Evolutionary conservation across 441 rosid species (phyloP).

Genomic region (Euphorbia schlechtendalii): DNA sequence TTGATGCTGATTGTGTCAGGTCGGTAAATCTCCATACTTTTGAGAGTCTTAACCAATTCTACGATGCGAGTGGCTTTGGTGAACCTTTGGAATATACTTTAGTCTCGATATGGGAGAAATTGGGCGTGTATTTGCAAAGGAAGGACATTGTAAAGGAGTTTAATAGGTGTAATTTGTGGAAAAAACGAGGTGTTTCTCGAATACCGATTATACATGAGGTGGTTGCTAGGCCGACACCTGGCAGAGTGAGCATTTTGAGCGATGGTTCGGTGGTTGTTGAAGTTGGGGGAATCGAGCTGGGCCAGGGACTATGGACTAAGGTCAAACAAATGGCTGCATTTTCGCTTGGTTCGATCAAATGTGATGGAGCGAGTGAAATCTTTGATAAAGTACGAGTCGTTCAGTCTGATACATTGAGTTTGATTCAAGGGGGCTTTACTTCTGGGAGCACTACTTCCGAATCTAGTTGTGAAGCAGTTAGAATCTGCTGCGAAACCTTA

Average conservation of each 20-base stretch:
- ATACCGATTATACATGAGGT: conserved; percentile 58
- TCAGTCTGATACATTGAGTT: conserved; percentile 70
- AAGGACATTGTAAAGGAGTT: conserved; percentile 43
- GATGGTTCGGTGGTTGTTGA: conserved; percentile 85
- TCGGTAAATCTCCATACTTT: conserved; percentile 61
- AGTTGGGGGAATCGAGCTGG: conserved; percentile 87
- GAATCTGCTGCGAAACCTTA: conserved; percentile 60
- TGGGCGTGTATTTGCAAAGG: conserved; percentile 39
- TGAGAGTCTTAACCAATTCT: conserved; percentile 51
- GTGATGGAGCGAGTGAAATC: conserved; percentile 41
- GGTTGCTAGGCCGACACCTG: conserved; percentile 45
- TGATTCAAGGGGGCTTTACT: conserved; percentile 79
- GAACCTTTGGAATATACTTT: conserved; percentile 64
- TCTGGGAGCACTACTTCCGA: conserved; percentile 92
- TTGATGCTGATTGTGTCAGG: conserved; percentile 63
- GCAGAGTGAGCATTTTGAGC: conserved; percentile 69
- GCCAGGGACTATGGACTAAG: conserved; percentile 97
- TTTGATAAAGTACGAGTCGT: conserved; percentile 61
- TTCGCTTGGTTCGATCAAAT: conserved; percentile 52
- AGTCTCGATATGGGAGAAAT: conserved; percentile 59
- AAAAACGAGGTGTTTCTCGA: conserved; percentile 74
- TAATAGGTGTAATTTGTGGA: conserved; percentile 50
- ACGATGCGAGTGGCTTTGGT: conserved; percentile 34
- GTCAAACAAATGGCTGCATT: conserved; percentile 88
- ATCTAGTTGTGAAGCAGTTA: conserved; percentile 67